Percentiles rank a stretch among this genome's conserved stretches.
Conservation (phyloP, 1,139 yeast species). For the Candida sanyaensis region DNA sequence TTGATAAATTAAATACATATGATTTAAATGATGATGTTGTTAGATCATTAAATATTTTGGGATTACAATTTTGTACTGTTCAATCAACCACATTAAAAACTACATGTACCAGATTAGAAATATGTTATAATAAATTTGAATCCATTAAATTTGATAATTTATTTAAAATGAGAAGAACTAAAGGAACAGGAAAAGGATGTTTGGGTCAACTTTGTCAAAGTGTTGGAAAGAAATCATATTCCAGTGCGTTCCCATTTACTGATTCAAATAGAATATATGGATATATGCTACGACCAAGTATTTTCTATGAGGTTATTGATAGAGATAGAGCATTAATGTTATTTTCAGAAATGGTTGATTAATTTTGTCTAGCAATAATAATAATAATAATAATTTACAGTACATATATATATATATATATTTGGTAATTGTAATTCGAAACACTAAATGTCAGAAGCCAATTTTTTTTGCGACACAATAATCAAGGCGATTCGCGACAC, state of each 20-base stretch:
- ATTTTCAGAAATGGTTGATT: slow-evolving; percentile 5
- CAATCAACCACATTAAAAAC: slow-evolving; percentile 7
- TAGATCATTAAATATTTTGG: slow-evolving; percentile 3
- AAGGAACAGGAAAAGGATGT: slow-evolving; percentile 8
- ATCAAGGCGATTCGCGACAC: neutral
- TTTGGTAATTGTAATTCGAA: too few species aligned
- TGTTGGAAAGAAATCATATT: slow-evolving; percentile 1
- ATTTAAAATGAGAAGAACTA: slow-evolving; percentile 5
- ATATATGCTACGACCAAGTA: slow-evolving; percentile 9
- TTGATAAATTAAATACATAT: neutral
- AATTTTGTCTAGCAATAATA: neutral
- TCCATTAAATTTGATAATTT: slow-evolving; percentile 2
- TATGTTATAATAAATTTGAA: slow-evolving; percentile 6
- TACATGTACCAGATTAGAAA: slow-evolving; percentile 2
- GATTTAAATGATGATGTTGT: slow-evolving; percentile 6
- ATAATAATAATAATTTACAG: too few species aligned
- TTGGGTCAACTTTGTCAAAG: slow-evolving; percentile 10
- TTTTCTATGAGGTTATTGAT: slow-evolving; percentile 6
- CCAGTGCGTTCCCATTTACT: slow-evolving; percentile 8
- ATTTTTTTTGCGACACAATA: too few species aligned
- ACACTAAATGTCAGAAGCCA: too few species aligned
- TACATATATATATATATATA: too few species aligned
- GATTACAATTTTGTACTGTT: slow-evolving; percentile 8
- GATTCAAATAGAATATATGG: slow-evolving; percentile 8
- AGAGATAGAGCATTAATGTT: slow-evolving; percentile 2